Evolutionary conservation across 139 green algal genomes (phyloP).

Genomic region (Coccomyxa sp.): DNA sequence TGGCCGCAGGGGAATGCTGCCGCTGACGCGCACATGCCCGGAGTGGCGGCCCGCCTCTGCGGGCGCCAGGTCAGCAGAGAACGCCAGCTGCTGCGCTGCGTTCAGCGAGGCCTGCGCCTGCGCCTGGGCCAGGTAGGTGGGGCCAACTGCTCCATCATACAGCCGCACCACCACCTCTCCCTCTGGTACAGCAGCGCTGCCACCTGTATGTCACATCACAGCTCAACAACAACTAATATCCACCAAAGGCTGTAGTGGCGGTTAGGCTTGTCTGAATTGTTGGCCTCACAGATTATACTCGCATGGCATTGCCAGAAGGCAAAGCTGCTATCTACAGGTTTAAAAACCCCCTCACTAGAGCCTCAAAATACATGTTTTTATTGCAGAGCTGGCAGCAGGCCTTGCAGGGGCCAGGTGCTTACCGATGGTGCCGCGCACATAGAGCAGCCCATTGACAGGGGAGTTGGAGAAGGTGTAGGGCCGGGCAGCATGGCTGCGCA

Average conservation of each 20-base stretch:
- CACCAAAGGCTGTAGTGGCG: no score
- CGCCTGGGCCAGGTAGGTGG: slow-evolving; percentile 50
- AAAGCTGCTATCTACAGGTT: no score
- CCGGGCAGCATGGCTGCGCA: not conserved
- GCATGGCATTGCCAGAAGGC: no score
- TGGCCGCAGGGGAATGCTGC: slow-evolving; percentile 35
- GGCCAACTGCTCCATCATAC: slow-evolving; percentile 67
- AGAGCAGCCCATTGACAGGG: slow-evolving; percentile 77
- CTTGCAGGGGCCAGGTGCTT: no score
- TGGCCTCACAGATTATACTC: no score
- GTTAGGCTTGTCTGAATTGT: no score
- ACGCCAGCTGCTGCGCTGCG: slow-evolving; percentile 36
- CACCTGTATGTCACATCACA: no score
- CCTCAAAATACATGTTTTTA: no score
- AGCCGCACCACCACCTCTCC: slow-evolving; percentile 58
- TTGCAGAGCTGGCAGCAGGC: no score
- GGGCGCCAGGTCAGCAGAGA: slow-evolving; percentile 55
- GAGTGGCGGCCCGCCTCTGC: slow-evolving; percentile 33
- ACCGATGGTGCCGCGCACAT: slow-evolving; percentile 46
- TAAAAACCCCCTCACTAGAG: no score
- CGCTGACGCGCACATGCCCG: slow-evolving; percentile 46
- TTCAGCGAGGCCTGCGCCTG: slow-evolving; percentile 45
- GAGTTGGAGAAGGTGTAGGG: slow-evolving; percentile 9
- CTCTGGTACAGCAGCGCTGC: slow-evolving; percentile 27
- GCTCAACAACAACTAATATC: no score